Evolutionary conservation across 352 stramenopile genomes (phyloP), one percentile per base, ranked within the genome.

Genomic region (Globisporangium okanoganense): DNA sequence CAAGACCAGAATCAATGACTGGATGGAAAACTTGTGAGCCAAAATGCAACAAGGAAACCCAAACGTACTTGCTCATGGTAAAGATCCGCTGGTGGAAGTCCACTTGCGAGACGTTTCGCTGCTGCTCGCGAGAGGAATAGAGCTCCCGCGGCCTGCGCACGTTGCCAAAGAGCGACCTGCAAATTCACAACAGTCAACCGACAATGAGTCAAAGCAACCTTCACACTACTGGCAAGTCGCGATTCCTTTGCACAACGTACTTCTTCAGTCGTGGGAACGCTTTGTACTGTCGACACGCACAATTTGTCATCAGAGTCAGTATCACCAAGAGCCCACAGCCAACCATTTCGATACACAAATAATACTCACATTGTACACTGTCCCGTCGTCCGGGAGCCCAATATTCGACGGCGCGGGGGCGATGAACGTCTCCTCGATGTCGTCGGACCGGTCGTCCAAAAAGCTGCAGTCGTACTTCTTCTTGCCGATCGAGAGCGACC

Each of bases 391-490:
- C 6, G 82, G 85, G 13, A 94, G 74, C 0, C 82, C 85, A 48
- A 92, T 85, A 40, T 88, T 92, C 13, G 85, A 94, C 6, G 85
- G 85, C 27, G 82, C 73, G 40, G 85, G 85, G 2, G 82, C 81
- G 24, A 94, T 90, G 61, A 91, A 94, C 8, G 85, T 94, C 64
- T 92, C 85, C 56, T 86, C 77, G 58, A 94, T 85, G 9, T 87
- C 77, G 52, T 94, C 81, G 0, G 79, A 79, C 7, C 67, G 72
- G 56, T 92, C 79, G 22, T 90, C 82, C n/a, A 94, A 65, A 61
- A 94, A 94, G 49, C 73, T 85, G 65, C 81, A 90, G 59, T 94
- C 82, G 54, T 86, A 82, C 62, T 94, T 94, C 68, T 90, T 91
- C 60, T 91, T 93, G 3, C 80, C 79, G 35, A 92, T 79, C 9